Conservation (phyloP, 306 rosid genomes). For the Luffa aegyptiaca region DNA sequence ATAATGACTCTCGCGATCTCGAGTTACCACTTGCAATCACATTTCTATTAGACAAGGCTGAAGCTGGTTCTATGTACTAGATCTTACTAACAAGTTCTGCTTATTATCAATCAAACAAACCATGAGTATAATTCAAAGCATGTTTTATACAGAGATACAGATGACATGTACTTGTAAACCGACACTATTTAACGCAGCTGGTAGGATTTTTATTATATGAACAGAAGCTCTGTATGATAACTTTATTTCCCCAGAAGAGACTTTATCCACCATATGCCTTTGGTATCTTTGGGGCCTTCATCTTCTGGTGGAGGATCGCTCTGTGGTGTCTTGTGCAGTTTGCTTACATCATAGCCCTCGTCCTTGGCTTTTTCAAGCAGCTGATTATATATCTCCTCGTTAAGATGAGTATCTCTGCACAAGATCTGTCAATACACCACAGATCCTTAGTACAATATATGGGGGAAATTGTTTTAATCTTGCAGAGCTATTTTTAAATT, state of each 20-base stretch:
- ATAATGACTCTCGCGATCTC: not conserved
- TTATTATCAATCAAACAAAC: not conserved
- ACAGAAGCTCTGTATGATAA: not conserved
- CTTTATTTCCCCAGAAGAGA: slow-evolving; percentile 16
- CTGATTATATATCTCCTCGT: slow-evolving; percentile 45
- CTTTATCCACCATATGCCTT: slow-evolving; percentile 62
- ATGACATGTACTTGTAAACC: not conserved
- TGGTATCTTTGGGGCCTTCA: slow-evolving; percentile 43
- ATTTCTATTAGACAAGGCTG: not conserved
- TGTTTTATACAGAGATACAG: not conserved
- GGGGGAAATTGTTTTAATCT: not conserved
- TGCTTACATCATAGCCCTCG: slow-evolving; percentile 75
- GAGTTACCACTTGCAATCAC: not conserved
- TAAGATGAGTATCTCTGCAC: slow-evolving; percentile 42
- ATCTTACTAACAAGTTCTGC: not conserved
- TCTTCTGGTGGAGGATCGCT: slow-evolving; percentile 59
- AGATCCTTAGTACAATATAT: not conserved
- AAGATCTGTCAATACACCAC: slow-evolving; percentile 36
- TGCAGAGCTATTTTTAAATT: too few relatives aligned
- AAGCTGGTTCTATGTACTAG: not conserved
- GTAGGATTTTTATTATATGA: not conserved
- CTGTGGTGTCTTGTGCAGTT: slow-evolving; percentile 79
- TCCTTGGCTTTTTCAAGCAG: slow-evolving; percentile 54
- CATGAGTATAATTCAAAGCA: not conserved
- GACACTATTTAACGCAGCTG: not conserved